Evolutionary conservation across 2,329 filamentous ascomycete species (phyloP), one percentile per base, ranked within the genome.

Genomic region (Huntiella bhutanensis): DNA sequence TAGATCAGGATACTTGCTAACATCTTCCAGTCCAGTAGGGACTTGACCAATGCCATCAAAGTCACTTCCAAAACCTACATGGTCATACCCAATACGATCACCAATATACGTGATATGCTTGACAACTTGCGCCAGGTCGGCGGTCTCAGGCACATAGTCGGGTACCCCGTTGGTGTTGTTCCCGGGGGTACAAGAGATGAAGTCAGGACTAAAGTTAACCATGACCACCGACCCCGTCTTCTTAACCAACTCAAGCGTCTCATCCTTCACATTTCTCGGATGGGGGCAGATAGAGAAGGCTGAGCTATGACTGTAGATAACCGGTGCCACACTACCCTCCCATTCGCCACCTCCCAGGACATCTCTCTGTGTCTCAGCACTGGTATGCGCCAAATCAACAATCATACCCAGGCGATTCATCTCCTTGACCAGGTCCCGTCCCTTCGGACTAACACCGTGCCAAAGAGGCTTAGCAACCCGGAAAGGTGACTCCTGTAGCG

Each of bases 371-470:
- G 87, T 94, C 50, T 88, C 80, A 48, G 74, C 71, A 54, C 80
- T 74, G 4, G 67, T 67, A 59, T 95, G 88, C 5, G 82, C 72
- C 33, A 95, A 68, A 58, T 95, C 88, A 36, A 96, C 82, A n/a
- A 95, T 76, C 78, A 95, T 86, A 19, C 88, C 88, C 2, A 95
- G 66, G 3, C 88, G 74, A 59, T 95, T 96, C 87, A 96, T 95
- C 65, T 96, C 88, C 33, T 68, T 67, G 39, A 96, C 67, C 0
- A 95, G 63, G 10, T 68, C 58, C 44, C 73, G 71, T 4, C 88
- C 88, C 1, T 69, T 69, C 1, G 70, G 65, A 49, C 80, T 88
- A 1, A 96, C 68, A 2, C 88, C 88, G 45, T 70, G 65, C 73
- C 78, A 82, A 47, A 71, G 64, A 0, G 80, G 73, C 45, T 70